Evolutionary conservation across 1,284 basidiomycete species (phyloP), one percentile per base, ranked within the genome.

Genomic region (Somion occarium): DNA sequence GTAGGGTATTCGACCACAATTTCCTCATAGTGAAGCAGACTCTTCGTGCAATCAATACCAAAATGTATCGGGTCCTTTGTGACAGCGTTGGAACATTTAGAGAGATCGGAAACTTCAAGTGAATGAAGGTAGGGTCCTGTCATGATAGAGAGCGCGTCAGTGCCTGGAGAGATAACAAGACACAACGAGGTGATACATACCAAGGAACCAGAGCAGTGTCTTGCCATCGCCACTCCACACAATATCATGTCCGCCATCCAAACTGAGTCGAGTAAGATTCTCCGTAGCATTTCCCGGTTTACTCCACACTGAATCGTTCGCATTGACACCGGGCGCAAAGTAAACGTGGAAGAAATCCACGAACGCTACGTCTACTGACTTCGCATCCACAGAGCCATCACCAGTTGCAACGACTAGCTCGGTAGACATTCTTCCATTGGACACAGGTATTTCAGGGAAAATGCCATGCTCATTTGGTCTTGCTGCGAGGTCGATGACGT

Each of bases 241-340:
- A 34, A 88, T 60, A 62, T 82, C 80, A 59, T 88, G 86, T 0
- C 85, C 86, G 18, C 86, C 85, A 61, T 88, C 83, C 52, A 83
- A 59, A 59, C 84, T 85, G 52, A 88, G 54, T 43, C 84, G 74
- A 5, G 74, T 73, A 46, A 88, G 61, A 2, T 79, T 79, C 42
- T 71, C 72, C 5, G 83, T 83, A 3, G 82, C 76, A 56, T 82
- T 83, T 1, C 74, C 80, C 2, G 85, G 85, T 59, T 80, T 85
- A 48, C 82, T 82, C 83, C 83, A 88, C 2, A 88, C 64, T 1
- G 73, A 69, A 20, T 73, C 70, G 19, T 70, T 71, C 2, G 68
- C 56, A 22, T 68, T 61, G 18, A 78, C 63, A 4, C 66, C 71
- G 9, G 73, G 69, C 0, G 71, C 76, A 51, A 80, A 64, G 61